Conservation (phyloP, 768 basidiomycete genomes). For the Boletus sp. region DNA sequence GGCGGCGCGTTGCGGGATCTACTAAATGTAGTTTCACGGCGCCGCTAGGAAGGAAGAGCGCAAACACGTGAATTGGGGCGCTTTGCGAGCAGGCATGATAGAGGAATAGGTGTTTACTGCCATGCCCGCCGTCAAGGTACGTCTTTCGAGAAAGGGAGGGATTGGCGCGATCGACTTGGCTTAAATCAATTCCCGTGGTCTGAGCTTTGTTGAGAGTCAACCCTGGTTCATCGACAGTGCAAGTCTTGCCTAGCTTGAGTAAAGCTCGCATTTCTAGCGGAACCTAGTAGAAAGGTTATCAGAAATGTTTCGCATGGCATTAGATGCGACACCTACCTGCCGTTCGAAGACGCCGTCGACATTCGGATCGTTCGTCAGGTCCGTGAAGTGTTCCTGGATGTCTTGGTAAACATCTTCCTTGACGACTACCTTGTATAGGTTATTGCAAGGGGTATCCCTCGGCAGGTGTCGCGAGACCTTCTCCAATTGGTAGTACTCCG, state of each 20-base stretch:
- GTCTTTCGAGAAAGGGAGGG: slow-evolving; percentile 54
- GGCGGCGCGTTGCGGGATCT: slow-evolving; percentile 84
- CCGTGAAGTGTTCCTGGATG: slow-evolving; percentile 87
- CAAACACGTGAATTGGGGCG: slow-evolving; percentile 80
- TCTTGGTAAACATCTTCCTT: slow-evolving; percentile 81
- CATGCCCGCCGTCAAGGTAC: slow-evolving; percentile 72
- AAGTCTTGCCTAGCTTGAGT: slow-evolving; percentile 81
- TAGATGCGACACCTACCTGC: slow-evolving; percentile 52
- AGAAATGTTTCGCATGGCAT: background rate
- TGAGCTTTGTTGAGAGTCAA: slow-evolving; percentile 82
- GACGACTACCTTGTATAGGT: slow-evolving; percentile 81
- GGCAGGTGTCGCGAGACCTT: slow-evolving; percentile 78
- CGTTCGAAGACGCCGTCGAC: slow-evolving; percentile 94
- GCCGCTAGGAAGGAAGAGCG: slow-evolving; percentile 75
- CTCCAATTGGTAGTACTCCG: slow-evolving; percentile 65
- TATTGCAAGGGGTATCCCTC: slow-evolving; percentile 66
- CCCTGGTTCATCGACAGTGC: slow-evolving; percentile 58
- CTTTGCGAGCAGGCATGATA: slow-evolving; percentile 80
- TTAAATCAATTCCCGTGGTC: slow-evolving; percentile 76
- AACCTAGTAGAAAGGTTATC: slow-evolving; percentile 44
- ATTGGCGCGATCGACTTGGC: slow-evolving; percentile 67
- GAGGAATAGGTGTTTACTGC: slow-evolving; percentile 77
- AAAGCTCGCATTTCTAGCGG: slow-evolving; percentile 80
- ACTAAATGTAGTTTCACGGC: slow-evolving; percentile 80
- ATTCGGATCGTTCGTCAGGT: slow-evolving; percentile 89